Percentiles rank a stretch among this genome's conserved stretches.
phyloP scores from a whole-genome alignment of 148 eudicot species.

The Cornus kousa region DNA sequence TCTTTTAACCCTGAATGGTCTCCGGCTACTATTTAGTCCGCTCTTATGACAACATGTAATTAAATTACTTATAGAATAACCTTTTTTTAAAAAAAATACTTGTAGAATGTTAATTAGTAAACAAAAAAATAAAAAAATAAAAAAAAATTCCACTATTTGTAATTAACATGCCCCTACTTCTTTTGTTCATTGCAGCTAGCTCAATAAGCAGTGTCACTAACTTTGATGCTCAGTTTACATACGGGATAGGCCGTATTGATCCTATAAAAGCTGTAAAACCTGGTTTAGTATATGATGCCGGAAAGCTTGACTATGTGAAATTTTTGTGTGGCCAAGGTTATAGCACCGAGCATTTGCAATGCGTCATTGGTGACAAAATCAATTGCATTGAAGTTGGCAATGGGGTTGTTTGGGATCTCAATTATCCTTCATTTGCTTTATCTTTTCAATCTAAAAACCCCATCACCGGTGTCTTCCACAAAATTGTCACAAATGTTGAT shows the following conservation, averaged over 20 bases:
- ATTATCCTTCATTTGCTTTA: conserved; percentile 36
- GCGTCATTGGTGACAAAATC: conserved; percentile 19
- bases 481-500: conserved; percentile 44
- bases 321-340: conserved; percentile 36
- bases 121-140: no score
- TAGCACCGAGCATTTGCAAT: neutral
- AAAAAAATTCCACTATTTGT: no score
- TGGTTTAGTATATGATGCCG: conserved; percentile 31
- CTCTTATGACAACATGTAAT: conserved; percentile 43
- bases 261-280: conserved; percentile 32
- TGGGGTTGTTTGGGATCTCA: conserved; percentile 24
- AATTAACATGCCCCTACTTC: no score
- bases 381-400: neutral
- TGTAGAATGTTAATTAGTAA: no score
- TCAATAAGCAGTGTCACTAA: no score
- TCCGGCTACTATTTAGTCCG: conserved; percentile 35
- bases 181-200: conserved; percentile 14
- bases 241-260: conserved; percentile 37
- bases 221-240: conserved; percentile 37
- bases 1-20: conserved; percentile 43
- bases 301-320: conserved; percentile 22
- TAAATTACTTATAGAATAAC: no score
- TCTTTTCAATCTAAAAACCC: conserved; percentile 8
- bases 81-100: no score
- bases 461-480: conserved; percentile 16